phyloP scores from a whole-genome alignment of 352 stramenopile genomes.

The Phytophthora hibernalis region DNA sequence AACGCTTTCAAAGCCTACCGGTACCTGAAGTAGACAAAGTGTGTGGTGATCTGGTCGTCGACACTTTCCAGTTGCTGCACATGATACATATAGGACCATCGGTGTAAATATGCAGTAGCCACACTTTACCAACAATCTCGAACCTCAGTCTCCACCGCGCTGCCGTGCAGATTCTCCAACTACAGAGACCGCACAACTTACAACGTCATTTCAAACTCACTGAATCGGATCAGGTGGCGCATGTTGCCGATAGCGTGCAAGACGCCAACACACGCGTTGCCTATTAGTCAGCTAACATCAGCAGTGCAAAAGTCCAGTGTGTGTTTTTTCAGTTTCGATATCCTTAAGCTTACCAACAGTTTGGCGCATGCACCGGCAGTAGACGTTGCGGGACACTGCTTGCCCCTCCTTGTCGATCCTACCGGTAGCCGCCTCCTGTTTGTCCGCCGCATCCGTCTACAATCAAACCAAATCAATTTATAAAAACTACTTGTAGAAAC shows the following conservation, averaged over 20 bases:
- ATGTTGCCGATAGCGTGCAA: conserved; percentile 95
- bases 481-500: conserved; percentile 17
- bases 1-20: neutral
- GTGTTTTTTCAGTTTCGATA: too few relatives aligned
- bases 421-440: conserved; percentile 71
- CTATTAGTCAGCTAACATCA: conserved; percentile 33
- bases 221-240: conserved; percentile 65
- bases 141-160: conserved; percentile 87
- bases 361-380: conserved; percentile 96
- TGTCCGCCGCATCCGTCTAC: conserved; percentile 79
- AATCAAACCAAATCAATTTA: conserved; percentile 7
- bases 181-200: conserved; percentile 13
- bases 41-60: conserved; percentile 93
- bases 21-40: conserved; percentile 96
- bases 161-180: conserved; percentile 65
- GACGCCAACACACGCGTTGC: conserved; percentile 96
- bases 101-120: neutral
- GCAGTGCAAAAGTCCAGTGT: neutral
- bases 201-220: conserved; percentile 43
- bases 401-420: conserved; percentile 82
- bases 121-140: neutral
- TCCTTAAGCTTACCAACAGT: conserved; percentile 93
- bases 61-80: conserved; percentile 85
- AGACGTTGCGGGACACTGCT: conserved; percentile 76
- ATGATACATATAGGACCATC: too few relatives aligned